Evolutionary conservation across 2,329 filamentous ascomycete species (phyloP), one percentile per base, ranked within the genome.

Genomic region (Beauveria asiatica): DNA sequence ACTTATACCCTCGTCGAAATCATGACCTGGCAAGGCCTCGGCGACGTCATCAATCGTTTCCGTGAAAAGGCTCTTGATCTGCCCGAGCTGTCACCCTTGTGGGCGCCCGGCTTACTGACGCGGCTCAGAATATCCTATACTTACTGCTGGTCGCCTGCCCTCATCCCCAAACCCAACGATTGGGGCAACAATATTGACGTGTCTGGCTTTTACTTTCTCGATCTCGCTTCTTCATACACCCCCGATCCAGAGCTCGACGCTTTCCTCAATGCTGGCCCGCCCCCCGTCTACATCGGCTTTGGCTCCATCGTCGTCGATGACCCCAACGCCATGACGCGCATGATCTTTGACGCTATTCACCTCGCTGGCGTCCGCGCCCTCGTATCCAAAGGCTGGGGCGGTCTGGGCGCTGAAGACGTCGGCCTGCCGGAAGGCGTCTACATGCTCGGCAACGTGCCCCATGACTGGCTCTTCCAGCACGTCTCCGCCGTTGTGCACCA

Each of bases 1-100:
- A 89, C 88, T 0, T 96, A 96, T 67, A 85, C 87, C 0, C 77
- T 96, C 21, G 88, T 96, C 2, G 92, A 96, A 65, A 90, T 95
- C 83, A 85, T 96, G 80, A 92, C 92, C 11, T 96, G 91, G 91
- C 91, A 96, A 73, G 92, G 91, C 0, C 76, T 96, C 4, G 92
- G 92, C 42, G 92, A 97, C 72, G 79, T 97, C 6, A 93, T 97
- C 69, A 97, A 97, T 69, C 82, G 86, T 11, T 97, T 96, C 68
- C 81, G 92, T 57, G 85, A 87, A 64, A 85, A 86, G 61, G 83
- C 83, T 16, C 79, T 96, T 1, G 87, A 88, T 27, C 76, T 97
- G 1, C 88, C 94, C 49, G 83, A 88, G 0, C 80, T 97, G 46
- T 91, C 88, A 62, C 77, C 90, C 8, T 86, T 95, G 53, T 93